phyloP scores from a whole-genome alignment of 257 asterid species.

The Prunella vulgaris region DNA sequence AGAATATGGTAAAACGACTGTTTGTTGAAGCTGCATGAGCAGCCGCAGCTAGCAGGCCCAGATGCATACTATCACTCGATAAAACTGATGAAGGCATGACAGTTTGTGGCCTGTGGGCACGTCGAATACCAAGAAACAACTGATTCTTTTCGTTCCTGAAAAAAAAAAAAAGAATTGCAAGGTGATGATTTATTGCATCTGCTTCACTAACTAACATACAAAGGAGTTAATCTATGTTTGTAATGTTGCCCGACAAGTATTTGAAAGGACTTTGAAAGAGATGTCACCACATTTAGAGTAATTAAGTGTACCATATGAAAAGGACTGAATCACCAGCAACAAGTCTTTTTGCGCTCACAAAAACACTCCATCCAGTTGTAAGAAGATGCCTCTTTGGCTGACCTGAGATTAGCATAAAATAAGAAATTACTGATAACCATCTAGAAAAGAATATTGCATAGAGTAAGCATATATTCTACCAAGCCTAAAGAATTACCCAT shows the following conservation, averaged over 20 bases:
- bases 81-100: conserved; percentile 76
- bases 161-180: background rate
- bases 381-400: conserved; percentile 90
- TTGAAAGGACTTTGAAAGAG: background rate
- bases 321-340: conserved; percentile 84
- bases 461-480: background rate
- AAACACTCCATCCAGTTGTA: conserved; percentile 84
- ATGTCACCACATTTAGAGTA: background rate
- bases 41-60: conserved; percentile 86
- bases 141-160: conserved; percentile 76
- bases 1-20: conserved; percentile 73
- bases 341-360: conserved; percentile 75
- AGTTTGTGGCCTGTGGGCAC: conserved; percentile 68
- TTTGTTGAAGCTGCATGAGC: conserved; percentile 81
- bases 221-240: too few relatives aligned
- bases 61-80: conserved; percentile 88
- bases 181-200: too few relatives aligned
- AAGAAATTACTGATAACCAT: background rate
- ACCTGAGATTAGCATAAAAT: conserved; percentile 36
- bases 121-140: conserved; percentile 71
- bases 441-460: background rate
- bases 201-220: too few relatives aligned
- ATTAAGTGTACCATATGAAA: conserved; percentile 58
- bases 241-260: too few relatives aligned
- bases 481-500: background rate